phyloP scores from a whole-genome alignment of 192 early-diverging fungal genomes.

The Haplosporangium gracile region DNA sequence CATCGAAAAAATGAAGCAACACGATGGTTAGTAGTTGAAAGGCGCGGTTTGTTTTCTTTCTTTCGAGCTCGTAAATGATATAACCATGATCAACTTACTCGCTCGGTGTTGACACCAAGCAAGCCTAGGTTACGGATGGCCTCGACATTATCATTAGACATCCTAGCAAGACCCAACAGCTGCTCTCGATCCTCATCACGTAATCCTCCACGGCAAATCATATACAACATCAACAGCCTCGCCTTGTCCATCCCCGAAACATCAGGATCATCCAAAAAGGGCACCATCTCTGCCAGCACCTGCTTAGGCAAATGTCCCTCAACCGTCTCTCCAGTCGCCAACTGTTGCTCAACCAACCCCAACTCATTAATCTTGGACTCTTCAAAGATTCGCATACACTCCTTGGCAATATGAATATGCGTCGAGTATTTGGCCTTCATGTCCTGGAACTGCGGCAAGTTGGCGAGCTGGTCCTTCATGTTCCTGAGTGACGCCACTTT shows the following conservation, averaged over 20 bases:
- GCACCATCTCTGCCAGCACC: constrained; percentile 80
- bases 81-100: constrained; percentile 23
- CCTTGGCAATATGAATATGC: constrained; percentile 89
- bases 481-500: constrained; percentile 77
- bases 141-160: constrained; percentile 80
- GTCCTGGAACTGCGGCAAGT: constrained; percentile 90
- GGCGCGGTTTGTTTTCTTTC: not conserved
- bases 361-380: constrained; percentile 73
- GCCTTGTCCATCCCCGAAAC: constrained; percentile 80
- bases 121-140: constrained; percentile 81
- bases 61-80: too few relatives aligned
- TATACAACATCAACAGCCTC: constrained; percentile 85
- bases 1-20: constrained; percentile 23
- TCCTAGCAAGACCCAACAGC: constrained; percentile 76
- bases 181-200: constrained; percentile 77
- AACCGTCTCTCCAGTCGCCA: constrained; percentile 81
- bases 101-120: constrained; percentile 74
- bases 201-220: constrained; percentile 84
- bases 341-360: constrained; percentile 84
- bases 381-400: constrained; percentile 84
- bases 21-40: not conserved
- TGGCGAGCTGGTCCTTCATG: constrained; percentile 88
- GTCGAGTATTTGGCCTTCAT: constrained; percentile 84
- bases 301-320: constrained; percentile 78
- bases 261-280: constrained; percentile 77